Base-by-base conservation (phyloP, 2,329 filamentous ascomycete genomes). In the Sporothrix variecibatus region DNA sequence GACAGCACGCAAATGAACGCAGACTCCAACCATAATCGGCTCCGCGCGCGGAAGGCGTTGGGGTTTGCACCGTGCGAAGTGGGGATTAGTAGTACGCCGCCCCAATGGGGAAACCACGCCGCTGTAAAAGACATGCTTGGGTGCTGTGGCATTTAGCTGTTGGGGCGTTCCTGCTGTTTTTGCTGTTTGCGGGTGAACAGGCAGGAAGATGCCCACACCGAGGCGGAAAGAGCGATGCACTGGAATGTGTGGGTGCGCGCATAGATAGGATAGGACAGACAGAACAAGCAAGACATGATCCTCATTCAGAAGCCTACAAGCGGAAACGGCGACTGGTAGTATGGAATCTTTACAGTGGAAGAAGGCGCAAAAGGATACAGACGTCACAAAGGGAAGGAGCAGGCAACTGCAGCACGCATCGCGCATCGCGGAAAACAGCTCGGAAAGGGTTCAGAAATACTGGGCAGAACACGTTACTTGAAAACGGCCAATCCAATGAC, bases 181-280 rank as follows among this genome's bases (percentile, higher is more conserved):
- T 56, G 26, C 46, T 70, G 69, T 38, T 43, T 43, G 46, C 68
- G 31, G 49, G 20, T 5, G 43, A 49, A 49, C 2, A 17, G 15
- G 43, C 43, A 49, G 15, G 34, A 20, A 11, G 8, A 26, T 53
- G 65, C 65, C 23, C 26, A 31, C 62, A 46, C 62, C 65, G 65
- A 69, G 65, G 64, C 43, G 67, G 67, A 28, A 70, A 17, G 67
- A 58, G 49, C 49, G 20, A 56, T 20, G 15, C 67, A 70, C 46
- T 53, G 67, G 62, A 67, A 67, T 69, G 65, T 69, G 65, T 69
- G 65, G 65, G 62, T 67, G 62, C 62, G n/a, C 34, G n/a, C 38
- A 28, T 4, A 43, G 60, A 43, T 26, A 43, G 15, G 60, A 43
- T 26, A 43, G 15, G 56, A 34, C 15, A n/a, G 56, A 60, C 28